Evolutionary conservation across 352 stramenopile genomes (phyloP).

Genomic region (Discostella stelligera): DNA sequence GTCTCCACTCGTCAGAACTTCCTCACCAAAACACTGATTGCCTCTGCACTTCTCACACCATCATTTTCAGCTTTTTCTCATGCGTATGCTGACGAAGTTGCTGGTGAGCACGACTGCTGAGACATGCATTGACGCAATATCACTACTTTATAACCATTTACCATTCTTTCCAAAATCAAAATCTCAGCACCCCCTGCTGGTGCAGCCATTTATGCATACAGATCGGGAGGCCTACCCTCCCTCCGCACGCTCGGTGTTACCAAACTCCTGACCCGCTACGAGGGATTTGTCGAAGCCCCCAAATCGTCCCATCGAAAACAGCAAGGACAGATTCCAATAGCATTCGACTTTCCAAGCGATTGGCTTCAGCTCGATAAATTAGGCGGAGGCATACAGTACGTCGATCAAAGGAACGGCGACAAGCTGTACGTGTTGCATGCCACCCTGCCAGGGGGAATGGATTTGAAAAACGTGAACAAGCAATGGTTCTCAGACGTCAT

Average conservation of each 20-base stretch:
- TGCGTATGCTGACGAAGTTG: slow-evolving; percentile 1
- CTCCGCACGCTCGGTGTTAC: slow-evolving; percentile 26
- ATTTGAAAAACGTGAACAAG: slow-evolving; percentile 56
- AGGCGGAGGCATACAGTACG: slow-evolving; percentile 67
- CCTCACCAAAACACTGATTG: slow-evolving; percentile 2
- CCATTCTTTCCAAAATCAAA: not conserved
- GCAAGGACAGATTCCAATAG: slow-evolving; percentile 18
- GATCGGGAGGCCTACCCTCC: slow-evolving; percentile 28
- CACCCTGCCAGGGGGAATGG: slow-evolving; percentile 45
- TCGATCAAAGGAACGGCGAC: slow-evolving; percentile 76
- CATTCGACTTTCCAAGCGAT: slow-evolving; percentile 71
- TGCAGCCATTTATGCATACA: slow-evolving; percentile 38
- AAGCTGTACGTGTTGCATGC: slow-evolving; percentile 68
- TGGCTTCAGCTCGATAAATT: slow-evolving; percentile 73
- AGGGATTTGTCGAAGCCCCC: slow-evolving; percentile 37
- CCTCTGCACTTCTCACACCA: not conserved
- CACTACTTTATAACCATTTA: too few species aligned
- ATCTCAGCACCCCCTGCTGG: not conserved
- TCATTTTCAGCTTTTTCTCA: not conserved
- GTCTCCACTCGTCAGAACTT: slow-evolving; percentile 7
- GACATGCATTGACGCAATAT: not conserved
- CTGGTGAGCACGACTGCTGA: not conserved
- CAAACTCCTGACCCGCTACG: slow-evolving; percentile 38
- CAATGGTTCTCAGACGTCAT: slow-evolving; percentile 59
- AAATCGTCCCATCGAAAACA: not conserved